Evolutionary conservation across 352 stramenopile genomes (phyloP).

Genomic region (Phytophthora sansomeana): DNA sequence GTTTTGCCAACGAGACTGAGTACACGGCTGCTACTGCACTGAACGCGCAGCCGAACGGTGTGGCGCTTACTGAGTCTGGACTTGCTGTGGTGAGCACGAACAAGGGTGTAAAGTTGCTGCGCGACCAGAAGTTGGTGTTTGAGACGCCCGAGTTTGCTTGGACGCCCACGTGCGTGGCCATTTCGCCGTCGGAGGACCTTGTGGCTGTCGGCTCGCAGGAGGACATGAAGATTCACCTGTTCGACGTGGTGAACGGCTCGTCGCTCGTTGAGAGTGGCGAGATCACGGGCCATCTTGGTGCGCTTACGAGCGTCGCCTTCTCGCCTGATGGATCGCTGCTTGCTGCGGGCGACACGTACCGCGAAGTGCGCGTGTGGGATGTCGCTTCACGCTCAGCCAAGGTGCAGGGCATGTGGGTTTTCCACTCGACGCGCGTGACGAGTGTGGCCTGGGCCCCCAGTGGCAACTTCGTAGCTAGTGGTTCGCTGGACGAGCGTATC

Average conservation of each 20-base stretch:
- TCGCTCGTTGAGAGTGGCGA: conserved; percentile 67
- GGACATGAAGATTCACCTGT: conserved; percentile 91
- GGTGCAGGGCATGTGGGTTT: conserved; percentile 95
- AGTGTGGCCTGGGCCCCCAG: conserved; percentile 94
- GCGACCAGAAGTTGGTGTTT: conserved; percentile 74
- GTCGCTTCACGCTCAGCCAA: conserved; percentile 82
- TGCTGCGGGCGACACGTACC: conserved; percentile 88
- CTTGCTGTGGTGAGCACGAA: conserved; percentile 78
- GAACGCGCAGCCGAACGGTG: conserved; percentile 75
- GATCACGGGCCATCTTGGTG: conserved; percentile 77
- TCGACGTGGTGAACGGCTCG: conserved; percentile 73
- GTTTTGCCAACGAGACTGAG: conserved; percentile 66
- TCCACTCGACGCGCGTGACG: conserved; percentile 95
- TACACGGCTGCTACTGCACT: conserved; percentile 72
- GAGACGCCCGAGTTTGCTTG: conserved; percentile 80
- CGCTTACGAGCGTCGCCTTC: conserved; percentile 83
- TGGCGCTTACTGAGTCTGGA: conserved; percentile 63
- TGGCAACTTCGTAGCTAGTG: conserved; percentile 92
- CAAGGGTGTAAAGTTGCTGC: conserved; percentile 86
- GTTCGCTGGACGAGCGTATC: conserved; percentile 95
- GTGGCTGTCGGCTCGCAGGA: conserved; percentile 83
- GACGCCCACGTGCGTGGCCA: conserved; percentile 80
- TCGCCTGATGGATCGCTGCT: conserved; percentile 86
- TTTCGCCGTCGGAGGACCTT: conserved; percentile 75
- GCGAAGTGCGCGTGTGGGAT: conserved; percentile 93